A percentile compares a stretch with the other conserved stretches of the same genome.
These are phyloP conservation scores for Nemania diffusa DNA, from an alignment of 2,329 filamentous ascomycete genomes.

Conservation along the genomic window DNA sequence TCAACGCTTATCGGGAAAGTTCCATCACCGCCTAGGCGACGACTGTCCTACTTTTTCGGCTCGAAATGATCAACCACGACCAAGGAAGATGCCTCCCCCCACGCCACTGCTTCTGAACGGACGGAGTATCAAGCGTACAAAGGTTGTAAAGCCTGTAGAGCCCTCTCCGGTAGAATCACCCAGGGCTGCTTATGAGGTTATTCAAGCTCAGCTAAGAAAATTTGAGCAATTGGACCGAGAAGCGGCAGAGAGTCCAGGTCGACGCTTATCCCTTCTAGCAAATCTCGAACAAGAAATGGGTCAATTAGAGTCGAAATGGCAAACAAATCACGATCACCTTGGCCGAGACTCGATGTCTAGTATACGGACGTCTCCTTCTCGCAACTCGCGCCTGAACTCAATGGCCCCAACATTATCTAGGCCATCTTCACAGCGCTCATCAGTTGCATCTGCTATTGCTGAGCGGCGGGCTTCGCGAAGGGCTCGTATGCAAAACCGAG, in stretches of 20 bases:
- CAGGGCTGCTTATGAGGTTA: slow-evolving; percentile 58
- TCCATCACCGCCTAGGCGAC: slow-evolving; percentile 69
- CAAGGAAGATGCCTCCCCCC: slow-evolving; percentile 66
- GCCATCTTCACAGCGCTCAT: slow-evolving; percentile 45
- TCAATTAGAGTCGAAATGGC: slow-evolving; percentile 69
- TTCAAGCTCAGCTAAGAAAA: slow-evolving; percentile 63
- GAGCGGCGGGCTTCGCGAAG: slow-evolving; percentile 55
- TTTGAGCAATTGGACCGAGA: slow-evolving; percentile 56
- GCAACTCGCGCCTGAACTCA: slow-evolving; percentile 51
- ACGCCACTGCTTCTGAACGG: slow-evolving; percentile 63
- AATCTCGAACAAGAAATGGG: slow-evolving; percentile 72
- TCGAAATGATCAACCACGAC: slow-evolving; percentile 57
- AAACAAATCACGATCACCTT: slow-evolving; percentile 64
- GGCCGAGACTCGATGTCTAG: slow-evolving; percentile 63
- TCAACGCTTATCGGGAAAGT: slow-evolving; percentile 44
- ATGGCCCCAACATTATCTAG: slow-evolving; percentile 34
- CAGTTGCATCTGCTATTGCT: slow-evolving; percentile 45
- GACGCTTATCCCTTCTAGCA: slow-evolving; percentile 62
- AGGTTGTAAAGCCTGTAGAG: slow-evolving; percentile 59
- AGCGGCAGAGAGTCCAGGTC: slow-evolving; percentile 53
- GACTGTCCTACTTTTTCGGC: slow-evolving; percentile 68
- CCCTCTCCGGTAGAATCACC: slow-evolving; percentile 65
- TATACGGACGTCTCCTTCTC: slow-evolving; percentile 50
- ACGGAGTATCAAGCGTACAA: slow-evolving; percentile 53
- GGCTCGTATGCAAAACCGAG: slow-evolving; percentile 51